phyloP scores from a whole-genome alignment of 129 eudicot species.

The Flaveria bidentis region DNA sequence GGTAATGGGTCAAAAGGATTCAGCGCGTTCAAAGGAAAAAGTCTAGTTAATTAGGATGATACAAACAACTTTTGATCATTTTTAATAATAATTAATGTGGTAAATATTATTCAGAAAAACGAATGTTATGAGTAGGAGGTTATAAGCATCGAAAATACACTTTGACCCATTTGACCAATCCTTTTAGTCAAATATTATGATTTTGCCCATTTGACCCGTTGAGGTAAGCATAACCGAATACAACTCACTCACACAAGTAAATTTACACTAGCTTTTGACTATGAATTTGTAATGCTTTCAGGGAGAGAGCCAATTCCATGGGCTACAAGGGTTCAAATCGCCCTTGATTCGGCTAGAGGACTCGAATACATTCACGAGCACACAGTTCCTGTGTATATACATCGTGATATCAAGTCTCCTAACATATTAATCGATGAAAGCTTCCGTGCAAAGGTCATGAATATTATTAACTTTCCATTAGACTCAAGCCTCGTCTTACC shows the following conservation, averaged over 20 bases:
- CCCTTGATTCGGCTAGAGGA: constrained; percentile 97
- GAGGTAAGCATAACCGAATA: background rate
- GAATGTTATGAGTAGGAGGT: background rate
- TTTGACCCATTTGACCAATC: background rate
- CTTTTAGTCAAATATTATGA: background rate
- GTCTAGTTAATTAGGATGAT: no score
- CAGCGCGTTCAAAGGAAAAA: no score
- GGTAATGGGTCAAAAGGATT: constrained; percentile 19
- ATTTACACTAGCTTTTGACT: background rate
- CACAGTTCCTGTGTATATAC: constrained; percentile 81
- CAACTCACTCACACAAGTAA: background rate
- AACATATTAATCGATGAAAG: constrained; percentile 75
- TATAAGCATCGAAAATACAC: background rate
- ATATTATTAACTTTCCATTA: background rate
- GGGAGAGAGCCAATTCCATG: constrained; percentile 67
- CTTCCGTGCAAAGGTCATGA: constrained; percentile 79
- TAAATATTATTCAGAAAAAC: background rate
- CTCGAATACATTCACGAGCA: constrained; percentile 98
- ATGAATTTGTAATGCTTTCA: constrained; percentile 23
- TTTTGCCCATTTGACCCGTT: background rate
- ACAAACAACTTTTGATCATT: background rate
- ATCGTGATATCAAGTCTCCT: constrained; percentile 87
- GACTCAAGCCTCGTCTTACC: background rate
- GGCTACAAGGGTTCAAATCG: constrained; percentile 85
- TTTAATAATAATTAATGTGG: background rate